phyloP scores from a whole-genome alignment of 2,329 filamentous ascomycete genomes.

The Dendrostoma leiphaemia region DNA sequence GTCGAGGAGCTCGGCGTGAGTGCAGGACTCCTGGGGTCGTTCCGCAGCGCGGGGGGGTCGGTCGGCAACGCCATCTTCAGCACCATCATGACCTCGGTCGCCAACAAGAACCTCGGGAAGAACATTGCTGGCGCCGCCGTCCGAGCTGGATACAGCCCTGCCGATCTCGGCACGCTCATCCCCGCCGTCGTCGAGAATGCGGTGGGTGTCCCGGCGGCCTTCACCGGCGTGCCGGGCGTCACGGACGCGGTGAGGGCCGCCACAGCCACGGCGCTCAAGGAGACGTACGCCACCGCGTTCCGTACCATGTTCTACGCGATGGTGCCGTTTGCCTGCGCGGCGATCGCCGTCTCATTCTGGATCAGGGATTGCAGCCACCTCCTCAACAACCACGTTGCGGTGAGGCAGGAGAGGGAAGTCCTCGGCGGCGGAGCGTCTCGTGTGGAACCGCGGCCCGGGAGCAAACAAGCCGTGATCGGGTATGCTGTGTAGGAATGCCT shows the following conservation, averaged over 20 bases:
- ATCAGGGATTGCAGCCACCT: constrained; percentile 28
- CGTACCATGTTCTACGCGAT: constrained; percentile 26
- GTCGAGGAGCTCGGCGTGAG: constrained; percentile 29
- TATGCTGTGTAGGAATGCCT: too few relatives aligned
- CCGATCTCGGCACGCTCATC: constrained; percentile 24
- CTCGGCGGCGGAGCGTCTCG: constrained; percentile 7
- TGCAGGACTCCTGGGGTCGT: constrained; percentile 29
- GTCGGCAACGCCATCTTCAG: constrained; percentile 34
- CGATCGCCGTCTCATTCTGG: constrained; percentile 20
- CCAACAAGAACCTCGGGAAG: constrained; percentile 26
- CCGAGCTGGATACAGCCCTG: constrained; percentile 23
- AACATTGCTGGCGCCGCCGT: constrained; percentile 29
- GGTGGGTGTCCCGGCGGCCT: constrained; percentile 26
- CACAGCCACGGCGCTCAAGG: constrained; percentile 24
- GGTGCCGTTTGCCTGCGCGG: constrained; percentile 26
- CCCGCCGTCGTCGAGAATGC: constrained; percentile 30
- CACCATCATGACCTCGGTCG: constrained; percentile 29
- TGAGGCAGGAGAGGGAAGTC: constrained; percentile 29
- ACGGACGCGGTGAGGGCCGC: constrained; percentile 7
- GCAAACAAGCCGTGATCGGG: too few relatives aligned
- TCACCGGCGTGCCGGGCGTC: constrained; percentile 24
- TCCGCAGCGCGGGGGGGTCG: constrained; percentile 30
- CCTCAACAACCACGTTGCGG: constrained; percentile 30
- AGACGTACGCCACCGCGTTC: constrained; percentile 29
- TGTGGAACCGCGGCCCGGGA: too few relatives aligned